Conservation (phyloP, 2,329 filamentous ascomycete genomes). For the Helotiales sp. region DNA sequence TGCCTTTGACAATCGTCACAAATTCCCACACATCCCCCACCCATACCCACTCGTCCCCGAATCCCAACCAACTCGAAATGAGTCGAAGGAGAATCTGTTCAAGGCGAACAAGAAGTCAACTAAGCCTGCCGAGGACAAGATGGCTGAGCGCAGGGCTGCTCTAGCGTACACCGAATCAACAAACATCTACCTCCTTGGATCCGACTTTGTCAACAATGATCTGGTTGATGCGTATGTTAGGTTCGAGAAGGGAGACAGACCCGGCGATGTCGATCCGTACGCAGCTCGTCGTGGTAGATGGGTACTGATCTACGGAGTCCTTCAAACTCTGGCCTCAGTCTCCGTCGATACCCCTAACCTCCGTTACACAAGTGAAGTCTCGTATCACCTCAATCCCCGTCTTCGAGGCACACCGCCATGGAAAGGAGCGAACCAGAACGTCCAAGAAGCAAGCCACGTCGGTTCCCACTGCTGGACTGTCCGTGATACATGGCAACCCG, state of each 20-base stretch:
- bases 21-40: constrained; percentile 69
- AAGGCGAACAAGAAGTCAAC: constrained; percentile 25
- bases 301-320: constrained; percentile 63
- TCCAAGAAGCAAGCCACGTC: constrained; percentile 40
- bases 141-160: constrained; percentile 35
- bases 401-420: constrained; percentile 60
- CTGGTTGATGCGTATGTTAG: constrained; percentile 60
- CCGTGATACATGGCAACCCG: constrained; percentile 32
- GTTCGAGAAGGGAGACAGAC: constrained; percentile 60
- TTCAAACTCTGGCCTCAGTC: constrained; percentile 64
- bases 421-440: constrained; percentile 46
- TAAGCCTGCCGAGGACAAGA: constrained; percentile 32
- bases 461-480: constrained; percentile 43
- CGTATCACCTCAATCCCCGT: constrained; percentile 61
- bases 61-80: constrained; percentile 47
- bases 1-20: constrained; percentile 65
- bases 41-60: constrained; percentile 69
- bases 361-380: constrained; percentile 56
- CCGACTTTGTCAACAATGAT: constrained; percentile 57
- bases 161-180: constrained; percentile 64
- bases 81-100: constrained; percentile 29
- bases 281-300: constrained; percentile 63
- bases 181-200: constrained; percentile 61
- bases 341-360: constrained; percentile 61
- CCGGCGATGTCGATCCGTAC: constrained; percentile 57